These are phyloP conservation scores for Wickerhamomyces tratensis DNA, from an alignment of 805 yeast species.

Conservation along the genomic window DNA sequence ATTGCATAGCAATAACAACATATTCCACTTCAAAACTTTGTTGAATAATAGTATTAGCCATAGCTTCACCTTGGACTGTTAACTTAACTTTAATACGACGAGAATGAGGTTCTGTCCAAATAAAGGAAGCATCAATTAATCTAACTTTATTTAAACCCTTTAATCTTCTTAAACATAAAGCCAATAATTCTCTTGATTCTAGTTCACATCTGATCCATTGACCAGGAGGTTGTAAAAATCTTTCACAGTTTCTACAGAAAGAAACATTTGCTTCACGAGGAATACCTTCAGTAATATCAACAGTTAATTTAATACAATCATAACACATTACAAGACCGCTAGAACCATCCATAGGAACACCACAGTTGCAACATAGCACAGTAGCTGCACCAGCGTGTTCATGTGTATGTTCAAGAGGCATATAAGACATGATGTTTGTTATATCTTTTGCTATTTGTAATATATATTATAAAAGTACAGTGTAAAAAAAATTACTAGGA, in stretches of 20 bases:
- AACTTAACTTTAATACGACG: conserved; percentile 85
- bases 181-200: conserved; percentile 88
- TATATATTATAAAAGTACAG: too few species aligned
- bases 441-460: too few species aligned
- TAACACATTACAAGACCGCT: conserved; percentile 90
- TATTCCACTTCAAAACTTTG: conserved; percentile 93
- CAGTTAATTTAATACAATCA: conserved; percentile 91
- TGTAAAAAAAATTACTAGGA: too few species aligned
- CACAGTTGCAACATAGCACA: conserved; percentile 96
- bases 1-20: conserved; percentile 90
- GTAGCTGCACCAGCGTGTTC: conserved; percentile 50
- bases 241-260: conserved; percentile 94
- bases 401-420: conserved; percentile 26
- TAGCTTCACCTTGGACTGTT: conserved; percentile 96
- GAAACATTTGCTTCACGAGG: conserved; percentile 92
- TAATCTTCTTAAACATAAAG: conserved; percentile 79
- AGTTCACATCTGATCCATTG: conserved; percentile 89
- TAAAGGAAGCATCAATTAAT: conserved; percentile 84
- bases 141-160: conserved; percentile 83
- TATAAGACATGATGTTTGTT: conserved; percentile 21
- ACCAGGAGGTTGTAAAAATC: conserved; percentile 89
- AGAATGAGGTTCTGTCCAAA: conserved; percentile 99
- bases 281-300: conserved; percentile 87
- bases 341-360: conserved; percentile 96
- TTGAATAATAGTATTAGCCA: conserved; percentile 83